Conservation (phyloP, 1,284 basidiomycete genomes). For the Puccinia horiana region DNA sequence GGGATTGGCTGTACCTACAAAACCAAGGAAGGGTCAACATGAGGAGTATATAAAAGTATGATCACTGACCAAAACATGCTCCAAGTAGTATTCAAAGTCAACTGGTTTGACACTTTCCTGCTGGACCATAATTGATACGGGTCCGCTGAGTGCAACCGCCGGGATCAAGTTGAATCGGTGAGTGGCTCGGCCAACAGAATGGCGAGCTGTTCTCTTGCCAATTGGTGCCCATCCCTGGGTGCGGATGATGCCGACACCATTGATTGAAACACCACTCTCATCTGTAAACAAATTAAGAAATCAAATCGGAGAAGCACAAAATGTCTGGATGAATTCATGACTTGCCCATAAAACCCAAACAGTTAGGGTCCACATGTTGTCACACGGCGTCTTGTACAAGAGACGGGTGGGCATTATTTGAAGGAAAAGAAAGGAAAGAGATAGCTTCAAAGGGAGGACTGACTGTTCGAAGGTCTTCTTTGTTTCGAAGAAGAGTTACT, state of each 20-base stretch:
- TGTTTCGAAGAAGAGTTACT: too few relatives aligned
- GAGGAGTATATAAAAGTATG: too few relatives aligned
- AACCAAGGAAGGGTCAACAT: too few relatives aligned
- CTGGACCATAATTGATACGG: background rate
- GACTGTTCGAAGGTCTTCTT: too few relatives aligned
- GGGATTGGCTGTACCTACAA: background rate
- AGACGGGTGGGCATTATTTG: too few relatives aligned
- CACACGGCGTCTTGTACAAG: too few relatives aligned
- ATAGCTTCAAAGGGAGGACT: too few relatives aligned
- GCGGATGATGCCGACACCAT: too few relatives aligned
- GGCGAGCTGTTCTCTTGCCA: background rate
- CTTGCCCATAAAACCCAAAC: background rate
- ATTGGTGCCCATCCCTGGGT: background rate
- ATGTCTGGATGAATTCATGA: background rate
- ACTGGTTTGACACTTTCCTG: background rate
- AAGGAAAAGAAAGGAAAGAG: too few relatives aligned
- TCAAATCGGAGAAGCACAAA: too few relatives aligned
- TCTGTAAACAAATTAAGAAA: too few relatives aligned
- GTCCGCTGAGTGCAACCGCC: background rate
- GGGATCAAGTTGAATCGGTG: slow-evolving; percentile 20
- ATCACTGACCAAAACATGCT: background rate
- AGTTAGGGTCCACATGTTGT: background rate
- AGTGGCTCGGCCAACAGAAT: background rate
- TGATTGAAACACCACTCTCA: background rate
- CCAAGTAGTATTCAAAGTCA: slow-evolving; percentile 19